Evolutionary conservation across 441 rosid species (phyloP), one percentile per base, ranked within the genome.

Genomic region (Adansonia madagascariensis): DNA sequence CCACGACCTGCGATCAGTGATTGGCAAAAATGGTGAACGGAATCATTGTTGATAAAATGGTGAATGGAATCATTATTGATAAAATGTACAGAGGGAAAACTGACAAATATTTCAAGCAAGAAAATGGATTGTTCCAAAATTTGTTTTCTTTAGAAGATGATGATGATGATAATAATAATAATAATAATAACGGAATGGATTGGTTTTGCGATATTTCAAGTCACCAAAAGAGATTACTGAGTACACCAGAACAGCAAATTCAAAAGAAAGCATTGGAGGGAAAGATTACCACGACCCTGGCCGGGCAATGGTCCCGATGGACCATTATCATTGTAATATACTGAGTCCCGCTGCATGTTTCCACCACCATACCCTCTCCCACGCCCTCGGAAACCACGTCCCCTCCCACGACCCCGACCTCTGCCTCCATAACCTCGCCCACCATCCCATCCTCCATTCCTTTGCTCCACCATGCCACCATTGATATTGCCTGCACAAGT

Each of bases 371-470:
- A 82, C 18, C 55, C 72, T 78, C 91, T 81, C 52, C 85, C 86
- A 73, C 77, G 86, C 68, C 86, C 88, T 56, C 80, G 76, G 50
- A 61, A 65, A 65, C 68, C 62, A 61, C 78, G 78, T 44, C 89
- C 85, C 76, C 87, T 82, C 5, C 84, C 87, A 60, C 88, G 85
- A 61, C 88, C 89, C 70, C 86, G 75, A 39, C 94, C 93, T 44
- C 88, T 81, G 52, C 80, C 79, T 46, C 84, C 85, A 63, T 80
- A 84, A 47, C 84, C 80, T 80, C 71, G 86, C 24, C 84, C 78
- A 67, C 75, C 80, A 71, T 86, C 86, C 77, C 67, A 80, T 60
- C 77, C 85, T 53, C 84, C 89, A 73, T 84, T 85, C 74, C 75
- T 84, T 46, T 83, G 74, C 81, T 83, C 90, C 11, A 50, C 83